Conservation (phyloP, 2,329 filamentous ascomycete species). For the Calonectria honghensis region DNA sequence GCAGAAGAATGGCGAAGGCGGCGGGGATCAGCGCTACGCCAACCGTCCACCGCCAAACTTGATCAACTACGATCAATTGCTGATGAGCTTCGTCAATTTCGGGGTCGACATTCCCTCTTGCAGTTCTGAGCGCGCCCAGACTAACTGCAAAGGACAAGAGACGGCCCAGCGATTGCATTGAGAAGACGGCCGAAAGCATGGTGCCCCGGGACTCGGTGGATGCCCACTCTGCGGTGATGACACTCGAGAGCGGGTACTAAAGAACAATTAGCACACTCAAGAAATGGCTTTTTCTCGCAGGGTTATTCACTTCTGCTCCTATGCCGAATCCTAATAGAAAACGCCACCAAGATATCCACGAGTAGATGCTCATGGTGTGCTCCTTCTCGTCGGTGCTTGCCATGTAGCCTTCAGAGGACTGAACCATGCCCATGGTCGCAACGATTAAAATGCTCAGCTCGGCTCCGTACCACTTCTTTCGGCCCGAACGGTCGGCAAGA, state of each 20-base stretch:
- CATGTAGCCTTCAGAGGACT: slow-evolving; percentile 37
- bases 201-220: slow-evolving; percentile 28
- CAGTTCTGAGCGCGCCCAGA: not conserved
- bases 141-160: slow-evolving; percentile 17
- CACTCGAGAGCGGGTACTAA: slow-evolving; percentile 21
- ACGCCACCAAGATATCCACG: slow-evolving; percentile 43
- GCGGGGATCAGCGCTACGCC: slow-evolving; percentile 13
- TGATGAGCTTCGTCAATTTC: not conserved
- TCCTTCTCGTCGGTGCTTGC: not conserved
- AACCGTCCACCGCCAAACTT: slow-evolving; percentile 22
- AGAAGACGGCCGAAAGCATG: slow-evolving; percentile 29
- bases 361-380: slow-evolving; percentile 40
- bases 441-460: slow-evolving; percentile 38
- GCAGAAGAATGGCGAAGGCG: slow-evolving; percentile 8
- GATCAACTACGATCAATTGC: not conserved
- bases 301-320: slow-evolving; percentile 38
- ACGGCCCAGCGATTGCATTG: slow-evolving; percentile 23
- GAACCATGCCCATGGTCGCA: slow-evolving; percentile 41
- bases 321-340: slow-evolving; percentile 40
- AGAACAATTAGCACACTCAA: not conserved
- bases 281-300: not conserved
- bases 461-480: slow-evolving; percentile 41
- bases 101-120: not conserved
- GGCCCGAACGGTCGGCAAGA: slow-evolving; percentile 31
- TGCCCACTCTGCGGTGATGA: slow-evolving; percentile 34